Percentiles rank a stretch among this genome's conserved stretches.
Evolutionary conservation across 176 grass and related monocot genomes (phyloP).

Genomic region (Phoenix dactylifera): DNA sequence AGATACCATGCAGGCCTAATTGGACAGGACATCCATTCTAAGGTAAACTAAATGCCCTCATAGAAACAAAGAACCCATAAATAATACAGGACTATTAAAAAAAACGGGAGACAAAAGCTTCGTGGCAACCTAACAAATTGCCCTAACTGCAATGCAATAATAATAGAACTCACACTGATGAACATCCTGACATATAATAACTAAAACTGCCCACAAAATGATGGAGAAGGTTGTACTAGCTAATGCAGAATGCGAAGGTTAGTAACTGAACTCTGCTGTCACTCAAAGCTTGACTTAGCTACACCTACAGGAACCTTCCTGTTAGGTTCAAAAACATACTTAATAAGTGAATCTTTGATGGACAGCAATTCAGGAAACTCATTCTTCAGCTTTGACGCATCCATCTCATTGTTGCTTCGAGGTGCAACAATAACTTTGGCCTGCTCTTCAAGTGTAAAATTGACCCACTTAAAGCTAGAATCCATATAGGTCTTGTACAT

Average conservation of each 20-base stretch:
- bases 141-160: constrained; percentile 21
- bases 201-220: no score
- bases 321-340: constrained; percentile 72
- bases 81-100: constrained; percentile 10
- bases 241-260: no score
- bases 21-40: constrained; percentile 13
- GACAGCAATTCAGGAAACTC: constrained; percentile 66
- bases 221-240: no score
- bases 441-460: constrained; percentile 76
- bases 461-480: constrained; percentile 53
- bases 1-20: not conserved
- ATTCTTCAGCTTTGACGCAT: constrained; percentile 51
- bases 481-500: constrained; percentile 60
- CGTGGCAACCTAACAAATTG: constrained; percentile 20
- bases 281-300: constrained; percentile 14
- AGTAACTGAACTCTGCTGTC: no score
- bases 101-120: constrained; percentile 20
- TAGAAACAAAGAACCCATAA: no score
- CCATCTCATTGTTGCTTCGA: constrained; percentile 76
- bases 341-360: constrained; percentile 67
- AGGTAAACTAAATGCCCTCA: constrained; percentile 12
- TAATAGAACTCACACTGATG: not conserved
- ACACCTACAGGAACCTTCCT: constrained; percentile 40
- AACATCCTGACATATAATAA: not conserved
- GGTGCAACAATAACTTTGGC: constrained; percentile 66